phyloP scores from a whole-genome alignment of 176 grass and related monocot species.

The Tillandsia leiboldiana region DNA sequence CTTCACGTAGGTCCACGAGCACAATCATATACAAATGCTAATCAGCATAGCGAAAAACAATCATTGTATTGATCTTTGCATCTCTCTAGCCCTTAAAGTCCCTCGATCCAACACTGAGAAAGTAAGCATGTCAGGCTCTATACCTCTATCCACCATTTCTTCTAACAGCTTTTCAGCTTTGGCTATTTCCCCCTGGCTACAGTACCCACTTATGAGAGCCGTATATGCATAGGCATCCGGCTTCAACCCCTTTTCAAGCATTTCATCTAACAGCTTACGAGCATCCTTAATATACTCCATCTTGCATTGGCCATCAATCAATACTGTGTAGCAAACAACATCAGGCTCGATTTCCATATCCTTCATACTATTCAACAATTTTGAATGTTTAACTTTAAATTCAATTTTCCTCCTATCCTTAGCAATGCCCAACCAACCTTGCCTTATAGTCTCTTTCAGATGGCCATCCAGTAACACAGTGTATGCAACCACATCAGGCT shows the following conservation, averaged over 20 bases:
- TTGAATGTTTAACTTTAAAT: slow-evolving; percentile 29
- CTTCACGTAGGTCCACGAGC: too few species aligned
- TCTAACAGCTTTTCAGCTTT: slow-evolving; percentile 47
- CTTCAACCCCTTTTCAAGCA: slow-evolving; percentile 43
- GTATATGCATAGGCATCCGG: slow-evolving; percentile 55
- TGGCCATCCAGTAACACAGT: slow-evolving; percentile 35
- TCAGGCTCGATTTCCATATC: slow-evolving; percentile 40
- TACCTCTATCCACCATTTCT: slow-evolving; percentile 53
- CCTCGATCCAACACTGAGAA: slow-evolving; percentile 35
- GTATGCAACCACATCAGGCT: slow-evolving; percentile 48
- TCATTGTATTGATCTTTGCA: not conserved
- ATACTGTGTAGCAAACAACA: slow-evolving; percentile 60
- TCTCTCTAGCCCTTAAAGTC: slow-evolving; percentile 10
- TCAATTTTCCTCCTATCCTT: slow-evolving; percentile 32
- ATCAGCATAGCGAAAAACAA: not conserved
- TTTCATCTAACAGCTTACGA: slow-evolving; percentile 48
- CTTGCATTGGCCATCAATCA: slow-evolving; percentile 76
- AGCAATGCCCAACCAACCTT: slow-evolving; percentile 22
- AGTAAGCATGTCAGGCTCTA: slow-evolving; percentile 32
- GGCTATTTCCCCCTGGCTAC: slow-evolving; percentile 43
- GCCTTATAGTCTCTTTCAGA: slow-evolving; percentile 24
- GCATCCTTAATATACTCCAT: slow-evolving; percentile 46
- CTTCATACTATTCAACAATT: slow-evolving; percentile 34
- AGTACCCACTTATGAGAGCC: slow-evolving; percentile 61
- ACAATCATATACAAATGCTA: not conserved